phyloP scores from a whole-genome alignment of 192 early-diverging fungal species.

The Coemansia guatemalensis region DNA sequence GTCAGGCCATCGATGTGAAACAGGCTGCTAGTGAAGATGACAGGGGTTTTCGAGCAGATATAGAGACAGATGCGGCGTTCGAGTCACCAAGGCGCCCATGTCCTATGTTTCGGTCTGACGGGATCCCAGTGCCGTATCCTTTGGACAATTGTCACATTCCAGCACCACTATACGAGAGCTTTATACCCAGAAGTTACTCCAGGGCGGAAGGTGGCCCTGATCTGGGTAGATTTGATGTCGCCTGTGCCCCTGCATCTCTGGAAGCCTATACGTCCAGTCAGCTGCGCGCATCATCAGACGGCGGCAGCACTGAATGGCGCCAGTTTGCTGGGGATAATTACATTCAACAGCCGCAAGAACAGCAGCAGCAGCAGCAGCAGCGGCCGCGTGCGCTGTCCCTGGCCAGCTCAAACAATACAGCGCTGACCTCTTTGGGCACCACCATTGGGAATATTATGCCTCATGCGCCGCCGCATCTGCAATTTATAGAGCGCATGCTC shows the following conservation, averaged over 20 bases:
- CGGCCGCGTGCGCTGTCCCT: conserved; percentile 1
- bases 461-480: conserved; percentile 21
- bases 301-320: conserved; percentile 21
- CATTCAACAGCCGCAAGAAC: not conserved
- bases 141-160: conserved; percentile 29
- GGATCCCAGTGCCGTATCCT: conserved; percentile 38
- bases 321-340: not conserved
- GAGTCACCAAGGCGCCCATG: conserved; percentile 1
- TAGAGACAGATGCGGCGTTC: not conserved
- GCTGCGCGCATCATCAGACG: not conserved
- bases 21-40: not conserved
- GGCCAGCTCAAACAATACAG: not conserved
- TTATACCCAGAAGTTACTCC: not conserved
- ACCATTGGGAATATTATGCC: conserved; percentile 5
- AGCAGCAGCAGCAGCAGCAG: conserved; percentile 10
- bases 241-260: not conserved
- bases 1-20: not conserved
- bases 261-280: not conserved
- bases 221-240: not conserved
- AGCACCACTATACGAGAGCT: conserved; percentile 12
- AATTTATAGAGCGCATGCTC: conserved; percentile 29
- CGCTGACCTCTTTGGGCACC: not conserved
- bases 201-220: too few relatives aligned
- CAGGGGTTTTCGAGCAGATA: not conserved
- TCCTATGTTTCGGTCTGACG: conserved; percentile 13